Evolutionary conservation across 2,329 filamentous ascomycete species (phyloP).

Genomic region (Drechslerella coelobrocha): DNA sequence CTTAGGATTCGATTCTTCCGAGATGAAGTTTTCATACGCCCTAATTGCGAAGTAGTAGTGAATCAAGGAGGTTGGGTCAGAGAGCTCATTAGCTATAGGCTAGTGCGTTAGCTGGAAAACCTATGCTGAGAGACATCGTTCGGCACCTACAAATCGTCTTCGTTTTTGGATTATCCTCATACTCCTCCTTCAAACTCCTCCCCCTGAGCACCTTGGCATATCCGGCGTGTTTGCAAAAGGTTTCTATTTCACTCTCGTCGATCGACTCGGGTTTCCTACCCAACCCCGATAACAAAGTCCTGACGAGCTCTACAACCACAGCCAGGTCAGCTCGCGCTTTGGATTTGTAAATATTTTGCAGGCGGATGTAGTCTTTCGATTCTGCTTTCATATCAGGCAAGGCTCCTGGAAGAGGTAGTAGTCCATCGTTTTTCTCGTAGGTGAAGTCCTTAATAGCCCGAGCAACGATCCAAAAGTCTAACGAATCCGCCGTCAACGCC

Average conservation of each 20-base stretch:
- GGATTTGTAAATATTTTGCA: constrained; percentile 90
- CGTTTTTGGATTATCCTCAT: constrained; percentile 57
- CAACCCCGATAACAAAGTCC: constrained; percentile 64
- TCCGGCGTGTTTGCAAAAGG: constrained; percentile 93
- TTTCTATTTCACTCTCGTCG: constrained; percentile 74
- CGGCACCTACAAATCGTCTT: constrained; percentile 61
- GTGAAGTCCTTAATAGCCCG: constrained; percentile 76
- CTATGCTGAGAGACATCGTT: constrained; percentile 60
- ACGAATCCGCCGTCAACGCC: constrained; percentile 61
- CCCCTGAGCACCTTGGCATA: constrained; percentile 87
- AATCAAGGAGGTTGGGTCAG: constrained; percentile 66
- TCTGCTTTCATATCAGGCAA: constrained; percentile 98
- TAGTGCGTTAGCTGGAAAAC: constrained; percentile 5
- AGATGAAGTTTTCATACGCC: constrained; percentile 53
- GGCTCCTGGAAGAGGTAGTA: constrained; percentile 82
- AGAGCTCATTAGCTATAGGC: constrained; percentile 41
- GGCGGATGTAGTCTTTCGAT: constrained; percentile 83
- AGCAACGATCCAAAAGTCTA: constrained; percentile 88
- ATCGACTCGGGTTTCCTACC: constrained; percentile 66
- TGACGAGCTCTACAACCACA: constrained; percentile 68
- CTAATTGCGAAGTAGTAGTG: constrained; percentile 72
- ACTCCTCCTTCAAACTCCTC: constrained; percentile 63
- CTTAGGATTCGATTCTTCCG: constrained; percentile 19
- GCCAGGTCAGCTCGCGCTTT: constrained; percentile 71
- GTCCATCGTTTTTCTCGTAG: constrained; percentile 66